phyloP scores from a whole-genome alignment of 1,284 basidiomycete species.

The Pseudozyma pruni region DNA sequence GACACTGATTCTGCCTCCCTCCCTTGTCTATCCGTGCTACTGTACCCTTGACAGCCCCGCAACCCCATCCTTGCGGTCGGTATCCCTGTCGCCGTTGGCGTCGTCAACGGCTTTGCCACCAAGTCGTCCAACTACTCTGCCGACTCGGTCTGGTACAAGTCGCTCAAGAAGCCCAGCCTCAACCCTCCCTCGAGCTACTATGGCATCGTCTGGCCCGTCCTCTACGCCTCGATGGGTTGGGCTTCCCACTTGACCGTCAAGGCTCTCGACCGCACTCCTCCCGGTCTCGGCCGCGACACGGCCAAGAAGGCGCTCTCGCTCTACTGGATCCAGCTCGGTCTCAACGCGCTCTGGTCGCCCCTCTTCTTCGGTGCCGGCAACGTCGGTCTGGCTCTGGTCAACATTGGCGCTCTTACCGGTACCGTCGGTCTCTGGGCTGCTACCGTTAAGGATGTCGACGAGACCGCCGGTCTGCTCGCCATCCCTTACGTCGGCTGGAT shows the following conservation, averaged over 20 bases:
- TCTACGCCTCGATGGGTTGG: constrained; percentile 76
- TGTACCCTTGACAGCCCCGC: constrained; percentile 56
- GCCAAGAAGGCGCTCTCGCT: constrained; percentile 74
- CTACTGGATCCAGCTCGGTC: constrained; percentile 78
- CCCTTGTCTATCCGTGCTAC: neutral
- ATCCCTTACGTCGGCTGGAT: constrained; percentile 71
- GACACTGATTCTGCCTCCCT: neutral
- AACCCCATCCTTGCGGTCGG: constrained; percentile 64
- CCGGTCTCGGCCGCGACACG: constrained; percentile 68
- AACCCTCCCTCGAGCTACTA: constrained; percentile 54
- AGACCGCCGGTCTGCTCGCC: constrained; percentile 59
- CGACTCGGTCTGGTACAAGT: constrained; percentile 56
- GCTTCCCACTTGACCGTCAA: constrained; percentile 74
- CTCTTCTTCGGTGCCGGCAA: constrained; percentile 75
- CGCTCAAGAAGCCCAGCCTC: constrained; percentile 53
- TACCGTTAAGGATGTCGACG: constrained; percentile 54
- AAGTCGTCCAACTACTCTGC: constrained; percentile 52
- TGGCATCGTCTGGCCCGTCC: constrained; percentile 71
- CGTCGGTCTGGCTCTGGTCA: constrained; percentile 72
- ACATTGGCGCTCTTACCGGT: constrained; percentile 74
- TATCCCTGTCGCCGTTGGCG: constrained; percentile 52
- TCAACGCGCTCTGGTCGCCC: constrained; percentile 78
- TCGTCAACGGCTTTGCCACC: constrained; percentile 53
- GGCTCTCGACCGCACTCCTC: constrained; percentile 60
- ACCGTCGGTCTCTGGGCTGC: constrained; percentile 72